Base-by-base conservation (phyloP, 768 basidiomycete species). In the Pleurotus eryngii region DNA sequence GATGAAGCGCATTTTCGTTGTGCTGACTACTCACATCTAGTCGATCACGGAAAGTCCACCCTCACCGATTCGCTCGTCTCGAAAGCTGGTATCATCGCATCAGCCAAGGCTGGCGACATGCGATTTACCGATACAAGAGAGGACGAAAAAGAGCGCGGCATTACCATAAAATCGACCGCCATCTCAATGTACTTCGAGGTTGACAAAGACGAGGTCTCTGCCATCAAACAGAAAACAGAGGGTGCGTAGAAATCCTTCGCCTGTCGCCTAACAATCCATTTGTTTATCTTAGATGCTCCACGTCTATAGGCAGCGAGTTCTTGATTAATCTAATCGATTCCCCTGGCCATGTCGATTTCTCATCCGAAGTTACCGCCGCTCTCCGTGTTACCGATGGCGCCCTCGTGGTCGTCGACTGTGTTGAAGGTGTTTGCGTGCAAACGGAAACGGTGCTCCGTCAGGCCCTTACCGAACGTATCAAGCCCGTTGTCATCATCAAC, bases 261-360 rank as follows among this genome's bases (percentile, higher is more conserved):
- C 14, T 54, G 27, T 38, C 38, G 37, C 12, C 15, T 30, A n/a
- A 9, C 17, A 42, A 15, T 42, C 20, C 26, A 48, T 6, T 42
- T 40, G 46, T 46, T 49, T 45, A 26, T 49, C 47, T 40, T 35
- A 40, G 30, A 35, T 18, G 38, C 55, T n/a, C 27, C 42, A 57
- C 24, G 57, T 59, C 38, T 55, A 40, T 59, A 87, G 94, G 95
- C 63, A 81, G 85, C 70, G 93, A 98, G 74, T 99, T 99, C 84
- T 85, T 99, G 83, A 98, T 99, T 83, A 99, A 99, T 80, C 78
- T 99, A 79, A 98, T 99, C 80, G 97, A 99, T 74, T 98, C 95
- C 6, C 97, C 97, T 55, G 97, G 97, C 67, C 97, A 99, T 85
- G 97, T 99, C 75, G 97, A 99, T 75, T 99, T 99, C 83, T 99